phyloP scores from a whole-genome alignment of 2,329 filamentous ascomycete genomes.

The Diaporthe vaccinii region DNA sequence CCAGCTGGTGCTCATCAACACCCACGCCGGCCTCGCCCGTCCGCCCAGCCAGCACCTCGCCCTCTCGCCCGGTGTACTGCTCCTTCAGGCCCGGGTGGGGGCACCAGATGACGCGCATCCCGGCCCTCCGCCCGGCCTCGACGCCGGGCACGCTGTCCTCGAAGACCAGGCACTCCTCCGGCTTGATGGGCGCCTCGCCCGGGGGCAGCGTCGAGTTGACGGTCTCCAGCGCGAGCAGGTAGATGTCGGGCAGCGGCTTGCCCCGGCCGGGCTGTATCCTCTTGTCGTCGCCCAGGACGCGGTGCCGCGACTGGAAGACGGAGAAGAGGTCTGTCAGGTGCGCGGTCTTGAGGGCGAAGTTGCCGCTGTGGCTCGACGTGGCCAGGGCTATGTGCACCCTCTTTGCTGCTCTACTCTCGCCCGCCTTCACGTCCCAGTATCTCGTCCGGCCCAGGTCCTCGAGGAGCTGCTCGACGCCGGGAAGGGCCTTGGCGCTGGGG shows the following conservation, averaged over 20 bases:
- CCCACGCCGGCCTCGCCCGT: conserved; percentile 75
- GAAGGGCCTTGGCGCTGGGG: conserved; percentile 79
- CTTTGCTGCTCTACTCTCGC: conserved; percentile 49
- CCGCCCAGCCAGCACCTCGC: conserved; percentile 84
- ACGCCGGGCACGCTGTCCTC: conserved; percentile 96
- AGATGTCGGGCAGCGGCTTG: conserved; percentile 96
- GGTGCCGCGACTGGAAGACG: conserved; percentile 77
- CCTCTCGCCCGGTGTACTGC: conserved; percentile 83
- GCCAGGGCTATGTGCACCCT: conserved; percentile 86
- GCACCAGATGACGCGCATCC: conserved; percentile 95
- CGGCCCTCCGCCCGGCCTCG: conserved; percentile 89
- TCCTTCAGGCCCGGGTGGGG: conserved; percentile 84
- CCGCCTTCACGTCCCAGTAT: conserved; percentile 59
- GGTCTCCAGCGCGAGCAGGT: conserved; percentile 84
- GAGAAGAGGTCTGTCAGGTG: conserved; percentile 71
- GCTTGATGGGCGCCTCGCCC: conserved; percentile 75
- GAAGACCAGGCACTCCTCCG: conserved; percentile 94
- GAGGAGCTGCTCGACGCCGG: conserved; percentile 81
- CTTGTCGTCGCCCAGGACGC: conserved; percentile 87
- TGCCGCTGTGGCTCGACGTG: conserved; percentile 79
- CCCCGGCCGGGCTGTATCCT: conserved; percentile 85
- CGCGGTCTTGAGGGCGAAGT: conserved; percentile 82
- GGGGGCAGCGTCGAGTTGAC: conserved; percentile 81
- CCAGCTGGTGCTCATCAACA: conserved; percentile 68
- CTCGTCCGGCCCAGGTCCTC: conserved; percentile 66